Evolutionary conservation across 2,329 filamentous ascomycete genomes (phyloP).

Genomic region (Aureobasidium lini): DNA sequence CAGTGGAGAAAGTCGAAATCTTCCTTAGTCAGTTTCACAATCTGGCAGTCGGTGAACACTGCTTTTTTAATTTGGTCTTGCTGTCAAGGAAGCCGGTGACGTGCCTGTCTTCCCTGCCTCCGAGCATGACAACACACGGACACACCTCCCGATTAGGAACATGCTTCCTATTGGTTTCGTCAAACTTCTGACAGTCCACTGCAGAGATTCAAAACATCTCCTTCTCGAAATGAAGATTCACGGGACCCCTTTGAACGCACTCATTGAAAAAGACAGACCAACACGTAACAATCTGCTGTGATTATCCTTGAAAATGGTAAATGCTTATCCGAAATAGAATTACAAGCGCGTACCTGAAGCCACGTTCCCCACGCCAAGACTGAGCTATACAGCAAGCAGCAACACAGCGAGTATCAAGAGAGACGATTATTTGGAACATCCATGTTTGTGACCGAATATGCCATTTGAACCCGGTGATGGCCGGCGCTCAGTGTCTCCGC

Average conservation of each 20-base stretch:
- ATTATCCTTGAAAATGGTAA: neutral
- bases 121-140: neutral
- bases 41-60: constrained; percentile 4
- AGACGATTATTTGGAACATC: neutral
- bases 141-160: neutral
- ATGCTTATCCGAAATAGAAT: neutral
- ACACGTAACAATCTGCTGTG: too few relatives aligned
- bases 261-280: too few relatives aligned
- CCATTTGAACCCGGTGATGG: constrained; percentile 53
- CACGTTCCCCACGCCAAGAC: constrained; percentile 13
- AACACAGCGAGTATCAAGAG: neutral
- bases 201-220: too few relatives aligned
- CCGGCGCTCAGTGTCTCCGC: constrained; percentile 59
- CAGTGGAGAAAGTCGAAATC: neutral
- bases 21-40: constrained; percentile 1
- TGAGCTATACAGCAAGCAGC: constrained; percentile 8
- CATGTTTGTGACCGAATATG: constrained; percentile 31
- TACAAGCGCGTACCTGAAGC: constrained; percentile 7
- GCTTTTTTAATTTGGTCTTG: constrained; percentile 2
- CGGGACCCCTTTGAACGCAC: too few relatives aligned
- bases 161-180: neutral
- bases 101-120: neutral
- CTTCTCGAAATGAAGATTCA: too few relatives aligned
- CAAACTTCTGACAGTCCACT: too few relatives aligned
- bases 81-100: neutral